Base-by-base conservation (phyloP, 768 basidiomycete species). In the Suillus clintonianus region DNA sequence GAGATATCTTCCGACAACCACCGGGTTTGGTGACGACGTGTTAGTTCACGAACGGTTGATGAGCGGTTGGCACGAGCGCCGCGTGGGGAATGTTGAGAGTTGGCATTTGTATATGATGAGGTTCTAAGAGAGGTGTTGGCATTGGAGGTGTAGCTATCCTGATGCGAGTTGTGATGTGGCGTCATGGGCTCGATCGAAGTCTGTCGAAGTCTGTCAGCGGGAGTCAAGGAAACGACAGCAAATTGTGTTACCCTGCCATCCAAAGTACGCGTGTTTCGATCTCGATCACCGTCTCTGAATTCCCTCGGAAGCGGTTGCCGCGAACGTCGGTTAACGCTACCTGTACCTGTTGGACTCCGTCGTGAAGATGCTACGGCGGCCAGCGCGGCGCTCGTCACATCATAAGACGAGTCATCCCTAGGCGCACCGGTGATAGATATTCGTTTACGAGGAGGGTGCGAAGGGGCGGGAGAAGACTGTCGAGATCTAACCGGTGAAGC, bases 331-430 rank as follows among this genome's bases (percentile, higher is more conserved):
- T 66, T 71, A 30, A 30, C 50, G 9, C 27, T 51, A 22, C 43
- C 69, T 51, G 47, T 72, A 67, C 76, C 71, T 61, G 76, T 78
- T 11, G 85, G 84, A 66, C 85, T 86, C 61, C 81, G 77, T 63
- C 87, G 77, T 32, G 85, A 82, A 4, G 83, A 83, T 5, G 86
- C 84, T 47, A 88, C 84, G 39, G 88, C 85, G 50, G 84, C 86
- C 65, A 90, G 72, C 53, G 89, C 88, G 60, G 86, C 82, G 32
- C 82, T 80, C 2, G 83, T 82, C 37, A 89, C 77, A 68, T 85
- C 80, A 19, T 71, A 68, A 22, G 69, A 67, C 24, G 64, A 68
- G 39, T 70, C 71, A 27, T 67, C 62, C 22, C 69, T 67, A 5
- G 75, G 72, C 22, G 77, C 68, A 58, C 74, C 63, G 22, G 77